Conservation (phyloP, 805 yeast species). For the Pichia sporocuriosa region DNA sequence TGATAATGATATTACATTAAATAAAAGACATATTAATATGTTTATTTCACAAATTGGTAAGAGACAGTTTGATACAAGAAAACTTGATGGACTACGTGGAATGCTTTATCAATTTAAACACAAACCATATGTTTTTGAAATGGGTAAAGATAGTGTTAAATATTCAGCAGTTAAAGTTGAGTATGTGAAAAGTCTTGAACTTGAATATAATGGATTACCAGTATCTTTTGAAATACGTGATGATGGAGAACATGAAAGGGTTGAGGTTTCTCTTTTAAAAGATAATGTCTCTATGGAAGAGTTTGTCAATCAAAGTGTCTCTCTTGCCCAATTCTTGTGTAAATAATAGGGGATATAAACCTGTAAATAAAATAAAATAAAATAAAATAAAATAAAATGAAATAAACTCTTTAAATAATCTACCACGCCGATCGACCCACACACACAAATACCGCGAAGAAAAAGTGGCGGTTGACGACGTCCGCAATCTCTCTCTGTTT, state of each 20-base stretch:
- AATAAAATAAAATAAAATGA: too few species aligned
- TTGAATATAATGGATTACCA: conserved; percentile 22
- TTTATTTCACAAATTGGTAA: conserved; percentile 20
- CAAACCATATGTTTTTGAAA: conserved; percentile 9
- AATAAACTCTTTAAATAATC: too few species aligned
- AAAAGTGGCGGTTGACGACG: too few species aligned
- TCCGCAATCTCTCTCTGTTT: too few species aligned
- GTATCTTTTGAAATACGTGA: conserved; percentile 24
- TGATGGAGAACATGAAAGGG: conserved; percentile 20
- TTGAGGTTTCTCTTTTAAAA: conserved; percentile 22
- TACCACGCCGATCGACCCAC: conserved; percentile 3
- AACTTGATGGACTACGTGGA: conserved; percentile 5
- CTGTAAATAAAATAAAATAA: too few species aligned
- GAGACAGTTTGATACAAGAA: conserved; percentile 17
- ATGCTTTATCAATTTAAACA: conserved; percentile 8
- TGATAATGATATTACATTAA: conserved; percentile 9
- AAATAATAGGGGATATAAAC: not conserved
- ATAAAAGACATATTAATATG: conserved; percentile 19
- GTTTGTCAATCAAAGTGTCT: conserved; percentile 9
- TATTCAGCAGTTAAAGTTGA: conserved; percentile 16
- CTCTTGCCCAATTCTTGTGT: not conserved
- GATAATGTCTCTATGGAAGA: conserved; percentile 10
- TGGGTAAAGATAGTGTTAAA: conserved; percentile 4
- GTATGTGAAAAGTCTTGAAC: conserved; percentile 23
- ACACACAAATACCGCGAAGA: too few species aligned